These are phyloP conservation scores for Aureobasidium sp. DNA, from an alignment of 2,329 filamentous ascomycete species.

Conservation along the genomic window DNA sequence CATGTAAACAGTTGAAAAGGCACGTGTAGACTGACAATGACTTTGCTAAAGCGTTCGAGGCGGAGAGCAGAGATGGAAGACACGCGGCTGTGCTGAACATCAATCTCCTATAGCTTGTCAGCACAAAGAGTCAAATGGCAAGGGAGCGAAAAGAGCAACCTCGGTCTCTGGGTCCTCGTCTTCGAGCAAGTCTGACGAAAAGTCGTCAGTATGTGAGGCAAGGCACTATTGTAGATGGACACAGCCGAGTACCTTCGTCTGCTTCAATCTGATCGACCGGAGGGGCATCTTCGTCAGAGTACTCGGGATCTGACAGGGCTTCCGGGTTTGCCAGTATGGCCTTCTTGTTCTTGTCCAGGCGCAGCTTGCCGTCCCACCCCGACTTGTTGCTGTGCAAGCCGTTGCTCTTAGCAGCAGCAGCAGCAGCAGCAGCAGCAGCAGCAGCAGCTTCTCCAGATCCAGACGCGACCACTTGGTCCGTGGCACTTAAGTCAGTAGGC, in stretches of 20 bases:
- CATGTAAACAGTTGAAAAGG: too few relatives aligned
- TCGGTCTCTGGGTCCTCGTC: conserved; percentile 49
- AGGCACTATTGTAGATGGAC: not conserved
- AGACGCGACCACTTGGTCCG: not conserved
- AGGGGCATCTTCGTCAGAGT: conserved; percentile 62
- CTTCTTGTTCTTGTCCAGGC: conserved; percentile 63
- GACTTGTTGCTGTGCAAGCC: conserved; percentile 19
- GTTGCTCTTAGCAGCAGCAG: not conserved
- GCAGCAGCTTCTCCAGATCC: not conserved
- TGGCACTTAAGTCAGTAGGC: not conserved
- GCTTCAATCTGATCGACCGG: conserved; percentile 68
- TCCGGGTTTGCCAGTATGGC: conserved; percentile 67
- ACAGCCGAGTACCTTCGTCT: conserved; percentile 59
- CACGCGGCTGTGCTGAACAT: conserved; percentile 81
- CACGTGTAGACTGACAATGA: conserved; percentile 9
- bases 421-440: not conserved
- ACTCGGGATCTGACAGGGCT: conserved; percentile 74
- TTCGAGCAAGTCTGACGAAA: conserved; percentile 48
- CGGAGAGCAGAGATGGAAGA: conserved; percentile 65
- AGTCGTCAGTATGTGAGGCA: not conserved
- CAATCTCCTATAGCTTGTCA: conserved; percentile 58
- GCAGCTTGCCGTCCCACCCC: conserved; percentile 78
- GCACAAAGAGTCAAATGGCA: conserved; percentile 32
- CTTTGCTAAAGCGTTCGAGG: conserved; percentile 72
- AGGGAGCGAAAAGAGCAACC: conserved; percentile 39